Evolutionary conservation across 2,329 filamentous ascomycete species (phyloP), one percentile per base, ranked within the genome.

Genomic region (Microdochium nivale): DNA sequence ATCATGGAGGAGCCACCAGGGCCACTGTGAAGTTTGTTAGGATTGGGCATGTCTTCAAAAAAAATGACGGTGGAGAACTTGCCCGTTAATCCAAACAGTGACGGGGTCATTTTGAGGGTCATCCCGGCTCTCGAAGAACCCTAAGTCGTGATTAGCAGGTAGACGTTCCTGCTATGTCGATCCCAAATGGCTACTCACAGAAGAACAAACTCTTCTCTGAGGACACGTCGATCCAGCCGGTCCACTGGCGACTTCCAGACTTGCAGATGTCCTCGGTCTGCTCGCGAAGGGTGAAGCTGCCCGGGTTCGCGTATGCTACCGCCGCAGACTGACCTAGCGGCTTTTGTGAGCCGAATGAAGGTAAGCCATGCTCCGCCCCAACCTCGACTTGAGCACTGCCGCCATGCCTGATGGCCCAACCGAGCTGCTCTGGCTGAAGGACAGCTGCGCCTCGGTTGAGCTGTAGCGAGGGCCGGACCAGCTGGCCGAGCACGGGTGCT

Each of bases 181-280:
- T 16, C 7, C 8, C 23, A 7, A 44, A 13, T 11, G 21, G 8
- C 14, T 10, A 23, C 53, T 43, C 30, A 55, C 53, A 55, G 27
- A 49, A 55, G 27, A 55, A 55, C 14, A 55, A 44, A 16, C 37
- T 51, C 27, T 55, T 55, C 51, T 53, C 51, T 2, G 44, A 25
- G 13, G 51, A 53, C 3, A 54, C 51, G 35, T 54, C 23, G 19
- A 54, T 49, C 53, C 53, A 53, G 51, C 55, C 55, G 10, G 53
- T 56, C 55, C 55, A 56, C 25, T 55, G 50, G 13, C 49, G 49
- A 23, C 53, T 54, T 16, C 55, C 52, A 11, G 55, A 51, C 48
- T 55, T 50, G 23, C 53, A 54, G 16, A 54, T 44, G 14, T 49
- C 33, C 3, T 51, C 49, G 10, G n/a, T 47, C 30, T 54, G 53